phyloP scores from a whole-genome alignment of 257 asterid species.

The Echites panduratus region DNA sequence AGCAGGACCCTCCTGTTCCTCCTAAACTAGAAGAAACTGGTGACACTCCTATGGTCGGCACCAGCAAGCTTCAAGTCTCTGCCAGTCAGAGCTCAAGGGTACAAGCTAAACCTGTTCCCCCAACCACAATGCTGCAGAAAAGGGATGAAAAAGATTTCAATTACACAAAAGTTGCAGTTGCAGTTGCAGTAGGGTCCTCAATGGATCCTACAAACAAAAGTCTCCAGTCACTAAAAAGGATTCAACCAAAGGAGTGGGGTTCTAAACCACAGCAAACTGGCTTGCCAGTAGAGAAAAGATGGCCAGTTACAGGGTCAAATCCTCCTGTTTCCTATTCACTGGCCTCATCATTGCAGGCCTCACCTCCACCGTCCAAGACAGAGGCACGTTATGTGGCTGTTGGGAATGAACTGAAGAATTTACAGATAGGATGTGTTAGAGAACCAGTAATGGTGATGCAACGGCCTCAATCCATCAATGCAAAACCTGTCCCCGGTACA shows the following conservation, averaged over 20 bases:
- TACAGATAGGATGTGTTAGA: conserved; percentile 61
- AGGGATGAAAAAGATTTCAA: conserved; percentile 72
- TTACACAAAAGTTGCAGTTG: conserved; percentile 47
- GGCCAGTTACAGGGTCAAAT: conserved; percentile 39
- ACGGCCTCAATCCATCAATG: conserved; percentile 38
- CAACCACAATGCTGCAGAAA: conserved; percentile 40
- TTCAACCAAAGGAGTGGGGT: conserved; percentile 59
- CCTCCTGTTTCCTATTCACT: conserved; percentile 40
- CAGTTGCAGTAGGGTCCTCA: conserved; percentile 36
- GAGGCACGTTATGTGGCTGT: conserved; percentile 35
- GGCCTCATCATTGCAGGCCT: conserved; percentile 38
- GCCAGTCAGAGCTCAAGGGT: conserved; percentile 33
- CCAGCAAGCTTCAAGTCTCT: conserved; percentile 34
- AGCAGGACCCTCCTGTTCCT: conserved; percentile 53
- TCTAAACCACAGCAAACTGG: conserved; percentile 46
- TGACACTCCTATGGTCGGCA: conserved; percentile 44
- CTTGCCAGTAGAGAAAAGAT: conserved; percentile 55
- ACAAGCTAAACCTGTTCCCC: conserved; percentile 34
- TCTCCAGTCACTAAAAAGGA: conserved; percentile 45
- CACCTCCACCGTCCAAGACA: conserved; percentile 38
- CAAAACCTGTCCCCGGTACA: conserved; percentile 34
- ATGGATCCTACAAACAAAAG: conserved; percentile 54
- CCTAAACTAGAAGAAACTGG: conserved; percentile 61
- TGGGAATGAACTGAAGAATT: conserved; percentile 50
- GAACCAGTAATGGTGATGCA: conserved; percentile 57